Conservation (phyloP, 2,329 filamentous ascomycete species). For the Ceratocystis variospora region DNA sequence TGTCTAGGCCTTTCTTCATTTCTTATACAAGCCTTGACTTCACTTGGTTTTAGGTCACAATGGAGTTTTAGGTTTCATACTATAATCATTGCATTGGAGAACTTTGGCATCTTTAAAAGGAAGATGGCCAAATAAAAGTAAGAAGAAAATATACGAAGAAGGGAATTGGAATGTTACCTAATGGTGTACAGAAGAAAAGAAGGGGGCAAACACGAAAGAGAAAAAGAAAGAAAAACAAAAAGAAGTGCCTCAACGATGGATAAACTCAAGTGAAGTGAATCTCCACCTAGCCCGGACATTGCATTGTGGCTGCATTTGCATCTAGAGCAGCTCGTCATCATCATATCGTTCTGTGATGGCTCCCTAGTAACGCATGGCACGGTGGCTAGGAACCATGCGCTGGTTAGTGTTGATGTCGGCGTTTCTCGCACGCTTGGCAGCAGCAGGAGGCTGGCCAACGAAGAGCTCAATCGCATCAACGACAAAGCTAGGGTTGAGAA, state of each 20-base stretch:
- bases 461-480: conserved; percentile 20
- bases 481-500: conserved; percentile 42
- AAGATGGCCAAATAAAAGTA: not conserved
- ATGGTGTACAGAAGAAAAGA: not conserved
- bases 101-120: not conserved
- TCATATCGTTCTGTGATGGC: not conserved
- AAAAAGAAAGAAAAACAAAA: not conserved
- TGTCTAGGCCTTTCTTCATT: no score
- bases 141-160: conserved; percentile 3
- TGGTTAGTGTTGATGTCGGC: not conserved
- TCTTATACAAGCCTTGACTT: no score
- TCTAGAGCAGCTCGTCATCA: not conserved
- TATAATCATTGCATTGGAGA: not conserved
- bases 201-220: not conserved
- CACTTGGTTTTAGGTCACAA: not conserved
- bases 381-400: not conserved
- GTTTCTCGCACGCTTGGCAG: conserved; percentile 4
- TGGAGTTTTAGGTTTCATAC: not conserved
- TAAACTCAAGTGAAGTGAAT: no score
- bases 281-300: no score
- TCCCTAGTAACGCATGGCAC: not conserved
- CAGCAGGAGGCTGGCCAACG: conserved; percentile 5
- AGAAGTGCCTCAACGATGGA: not conserved
- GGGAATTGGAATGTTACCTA: not conserved
- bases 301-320: not conserved